A percentile compares a stretch with the other conserved stretches of the same genome.
phyloP scores from a whole-genome alignment of 2,329 filamentous ascomycete species.

The Hymenoscyphus albidus region DNA sequence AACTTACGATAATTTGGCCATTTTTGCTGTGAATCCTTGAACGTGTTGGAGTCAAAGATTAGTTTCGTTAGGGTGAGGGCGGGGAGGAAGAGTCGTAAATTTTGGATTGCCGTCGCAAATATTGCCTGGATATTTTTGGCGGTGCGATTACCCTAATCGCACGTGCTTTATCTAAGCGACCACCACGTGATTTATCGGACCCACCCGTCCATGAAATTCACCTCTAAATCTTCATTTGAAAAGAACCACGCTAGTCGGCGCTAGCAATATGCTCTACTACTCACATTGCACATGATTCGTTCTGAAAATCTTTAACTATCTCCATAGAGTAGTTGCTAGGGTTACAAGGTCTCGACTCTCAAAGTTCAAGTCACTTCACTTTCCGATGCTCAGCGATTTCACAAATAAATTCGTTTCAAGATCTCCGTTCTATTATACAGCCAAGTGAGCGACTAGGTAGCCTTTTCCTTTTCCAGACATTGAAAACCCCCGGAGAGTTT shows the following conservation, averaged over 20 bases:
- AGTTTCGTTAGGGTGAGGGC: slow-evolving; percentile 23
- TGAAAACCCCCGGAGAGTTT: not conserved
- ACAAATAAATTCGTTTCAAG: not conserved
- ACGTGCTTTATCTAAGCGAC: too few relatives aligned
- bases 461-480: not conserved
- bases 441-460: not conserved
- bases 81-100: too few relatives aligned
- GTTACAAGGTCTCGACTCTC: too few relatives aligned
- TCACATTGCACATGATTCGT: too few relatives aligned
- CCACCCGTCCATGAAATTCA: too few relatives aligned
- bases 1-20: slow-evolving; percentile 63
- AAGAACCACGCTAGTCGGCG: too few relatives aligned
- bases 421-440: not conserved
- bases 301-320: too few relatives aligned
- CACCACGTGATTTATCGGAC: not conserved
- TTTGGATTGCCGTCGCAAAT: slow-evolving; percentile 15
- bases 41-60: slow-evolving; percentile 28
- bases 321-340: too few relatives aligned
- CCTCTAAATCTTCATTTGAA: too few relatives aligned
- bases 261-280: not conserved
- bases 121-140: not conserved
- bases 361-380: not conserved
- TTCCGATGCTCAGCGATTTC: not conserved
- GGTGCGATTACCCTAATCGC: not conserved
- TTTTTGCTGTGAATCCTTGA: slow-evolving; percentile 46